A percentile compares a stretch with the other conserved stretches of the same genome.
These are phyloP conservation scores for Yamadazyma scolyti DNA, from an alignment of 805 yeast species.

Conservation along the genomic window DNA sequence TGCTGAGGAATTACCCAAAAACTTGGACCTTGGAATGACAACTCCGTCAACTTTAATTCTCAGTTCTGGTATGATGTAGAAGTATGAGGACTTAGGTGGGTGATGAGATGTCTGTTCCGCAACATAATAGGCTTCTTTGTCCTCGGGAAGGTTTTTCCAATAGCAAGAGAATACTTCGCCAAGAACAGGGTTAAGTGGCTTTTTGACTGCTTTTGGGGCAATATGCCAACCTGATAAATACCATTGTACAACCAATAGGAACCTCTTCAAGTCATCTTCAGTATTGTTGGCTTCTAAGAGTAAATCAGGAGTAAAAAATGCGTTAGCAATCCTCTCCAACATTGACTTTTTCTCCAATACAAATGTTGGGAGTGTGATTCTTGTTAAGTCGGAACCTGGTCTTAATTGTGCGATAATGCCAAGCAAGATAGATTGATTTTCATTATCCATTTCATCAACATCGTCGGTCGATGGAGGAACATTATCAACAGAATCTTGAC, in stretches of 20 bases:
- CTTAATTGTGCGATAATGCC: slow-evolving; percentile 88
- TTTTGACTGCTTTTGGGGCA: slow-evolving; percentile 97
- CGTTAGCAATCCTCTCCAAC: slow-evolving; percentile 93
- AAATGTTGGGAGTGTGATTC: slow-evolving; percentile 93
- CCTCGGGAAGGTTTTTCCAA: slow-evolving; percentile 80
- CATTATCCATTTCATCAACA: slow-evolving; percentile 87
- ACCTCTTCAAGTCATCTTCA: slow-evolving; percentile 61
- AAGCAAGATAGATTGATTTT: slow-evolving; percentile 80
- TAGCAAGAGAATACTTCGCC: slow-evolving; percentile 90
- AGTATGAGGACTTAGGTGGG: slow-evolving; percentile 96
- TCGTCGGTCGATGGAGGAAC: slow-evolving; percentile 47
- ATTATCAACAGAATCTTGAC: slow-evolving; percentile 5
- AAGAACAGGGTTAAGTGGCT: slow-evolving; percentile 90
- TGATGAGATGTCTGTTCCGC: slow-evolving; percentile 97
- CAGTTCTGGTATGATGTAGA: slow-evolving; percentile 77
- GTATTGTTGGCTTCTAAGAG: slow-evolving; percentile 63
- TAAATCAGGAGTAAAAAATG: slow-evolving; percentile 73
- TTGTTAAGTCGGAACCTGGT: slow-evolving; percentile 86
- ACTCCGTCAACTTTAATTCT: slow-evolving; percentile 86
- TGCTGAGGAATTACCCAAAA: slow-evolving; percentile 94
- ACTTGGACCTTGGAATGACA: slow-evolving; percentile 80
- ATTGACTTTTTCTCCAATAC: slow-evolving; percentile 92
- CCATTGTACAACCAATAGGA: slow-evolving; percentile 77
- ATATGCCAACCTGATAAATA: slow-evolving; percentile 96
- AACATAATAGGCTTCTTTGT: slow-evolving; percentile 70